Base-by-base conservation (phyloP, 345 rosid species). In the Tarenaya hassleriana region DNA sequence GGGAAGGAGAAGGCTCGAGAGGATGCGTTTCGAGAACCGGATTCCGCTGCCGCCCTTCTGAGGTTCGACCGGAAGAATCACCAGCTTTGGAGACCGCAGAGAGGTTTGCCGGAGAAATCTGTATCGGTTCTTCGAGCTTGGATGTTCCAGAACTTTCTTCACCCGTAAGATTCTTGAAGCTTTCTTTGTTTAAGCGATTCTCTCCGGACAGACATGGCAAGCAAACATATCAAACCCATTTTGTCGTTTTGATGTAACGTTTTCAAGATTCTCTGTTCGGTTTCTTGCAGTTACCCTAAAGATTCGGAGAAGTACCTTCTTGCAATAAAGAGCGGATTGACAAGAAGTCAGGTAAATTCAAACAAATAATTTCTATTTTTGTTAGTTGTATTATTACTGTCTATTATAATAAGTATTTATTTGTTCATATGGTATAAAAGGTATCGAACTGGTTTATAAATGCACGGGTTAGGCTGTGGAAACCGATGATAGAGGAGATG, bases 121-220 rank as follows among this genome's bases (percentile, higher is more conserved):
- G 96, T 92, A 29, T 75, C 94, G 0, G 90, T 92, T 59, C 69
- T 92, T 17, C 81, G 98, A 0, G 75, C 88, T 7, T 92, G 98
- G 98, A 92, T 92, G 98, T 92, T 92, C 71, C 88, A 92, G 48
- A 88, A 92, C 78, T 92, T 92, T 41, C 98, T 92, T 69, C 98
- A 92, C 63, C 98, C 98, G 98, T 92, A 61, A 81, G 79, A 52
- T 50, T 32, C 50, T 58, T 45, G 1, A 37, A 52, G 14, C 13
- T 43, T 52, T 32, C 14, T 58, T 20, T 39, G 17, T 20, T 15
- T n/a, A n/a, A n/a, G n/a, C n/a, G n/a, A n/a, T n/a, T n/a, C n/a
- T n/a, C n/a, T n/a, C n/a, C n/a, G n/a, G n/a, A n/a, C n/a, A n/a
- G n/a, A n/a, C n/a, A n/a, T n/a, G n/a, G n/a, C n/a, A n/a, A n/a